Evolutionary conservation across 176 grass and related monocot species (phyloP).

Genomic region (Aegilops tauschii): DNA sequence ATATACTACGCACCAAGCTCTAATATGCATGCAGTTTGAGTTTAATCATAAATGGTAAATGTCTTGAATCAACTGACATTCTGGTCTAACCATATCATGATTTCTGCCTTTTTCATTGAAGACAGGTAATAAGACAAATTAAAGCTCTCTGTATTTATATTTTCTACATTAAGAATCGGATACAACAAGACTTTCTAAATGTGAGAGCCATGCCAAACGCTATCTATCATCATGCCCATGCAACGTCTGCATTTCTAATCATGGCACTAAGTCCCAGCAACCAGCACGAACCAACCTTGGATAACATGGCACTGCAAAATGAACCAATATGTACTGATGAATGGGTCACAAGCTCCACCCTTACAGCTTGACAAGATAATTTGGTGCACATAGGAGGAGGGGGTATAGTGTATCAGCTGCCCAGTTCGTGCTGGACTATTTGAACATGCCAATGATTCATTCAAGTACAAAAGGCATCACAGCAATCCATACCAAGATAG

Average conservation of each 20-base stretch:
- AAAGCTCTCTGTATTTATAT: neutral
- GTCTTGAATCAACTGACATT: neutral
- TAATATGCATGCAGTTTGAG: neutral
- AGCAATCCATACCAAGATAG: conserved; percentile 3
- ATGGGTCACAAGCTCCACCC: neutral
- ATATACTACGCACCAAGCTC: neutral
- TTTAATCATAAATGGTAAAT: neutral
- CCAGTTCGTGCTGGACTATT: neutral
- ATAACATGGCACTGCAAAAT: neutral
- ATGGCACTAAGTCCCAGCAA: neutral
- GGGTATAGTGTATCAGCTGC: conserved; percentile 2
- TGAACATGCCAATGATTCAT: neutral
- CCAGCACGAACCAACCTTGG: neutral
- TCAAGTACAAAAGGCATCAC: neutral
- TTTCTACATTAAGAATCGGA: neutral
- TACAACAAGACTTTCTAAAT: neutral
- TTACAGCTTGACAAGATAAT: conserved; percentile 11
- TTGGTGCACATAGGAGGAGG: neutral
- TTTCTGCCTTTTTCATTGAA: neutral
- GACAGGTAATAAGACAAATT: neutral
- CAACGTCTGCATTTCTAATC: neutral
- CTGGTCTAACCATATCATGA: neutral
- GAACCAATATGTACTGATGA: neutral
- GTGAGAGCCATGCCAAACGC: neutral
- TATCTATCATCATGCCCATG: neutral